Base-by-base conservation (phyloP, 208 protist genomes). In the Crithidia mellificae region DNA sequence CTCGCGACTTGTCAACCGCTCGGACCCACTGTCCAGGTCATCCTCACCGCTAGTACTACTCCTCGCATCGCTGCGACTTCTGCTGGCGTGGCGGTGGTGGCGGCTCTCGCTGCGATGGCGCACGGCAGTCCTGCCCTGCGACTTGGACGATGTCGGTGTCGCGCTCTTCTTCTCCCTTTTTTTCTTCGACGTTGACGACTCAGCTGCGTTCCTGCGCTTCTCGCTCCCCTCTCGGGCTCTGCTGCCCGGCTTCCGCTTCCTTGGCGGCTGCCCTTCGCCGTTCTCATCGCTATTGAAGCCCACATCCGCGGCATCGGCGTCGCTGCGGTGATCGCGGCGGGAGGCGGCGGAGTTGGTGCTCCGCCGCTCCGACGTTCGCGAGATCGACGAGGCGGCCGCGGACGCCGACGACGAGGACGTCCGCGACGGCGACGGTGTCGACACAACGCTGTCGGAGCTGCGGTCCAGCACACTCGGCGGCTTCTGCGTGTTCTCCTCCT, bases 401-500 rank as follows among this genome's bases (percentile, higher is more conserved):
- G n/a, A n/a, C n/a, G n/a, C n/a, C n/a, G 52, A 55, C 3, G 29
- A 6, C 2, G 24, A 6, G n/a, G 29, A 38, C 7, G 52, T 27
- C 19, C 7, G 52, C 2, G 30, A 43, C 2, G 14, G 46, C 5
- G 70, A 69, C 2, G 49, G 30, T 2, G 70, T 68, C 19, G 70
- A 67, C 1, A 49, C 34, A 43, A 57, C 43, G 55, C 70, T 75
- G 55, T 50, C 34, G 17, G 38, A 50, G 63, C 47, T 59, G 6
- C 55, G 38, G 15, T 68, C 62, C 2, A 49, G 8, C 8, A 51
- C 17, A 43, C 63, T 75, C 5, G 53, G 7, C 30, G 70, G 70
- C 55, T 75, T 75, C 38, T 75, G 70, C 30, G 70, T 75, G 54
- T 34, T 52, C 7, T 75, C 70, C 9, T 75, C 70, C 36, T 74